phyloP scores from a whole-genome alignment of 1,284 basidiomycete species.

The Lignosus rhinocerotis region DNA sequence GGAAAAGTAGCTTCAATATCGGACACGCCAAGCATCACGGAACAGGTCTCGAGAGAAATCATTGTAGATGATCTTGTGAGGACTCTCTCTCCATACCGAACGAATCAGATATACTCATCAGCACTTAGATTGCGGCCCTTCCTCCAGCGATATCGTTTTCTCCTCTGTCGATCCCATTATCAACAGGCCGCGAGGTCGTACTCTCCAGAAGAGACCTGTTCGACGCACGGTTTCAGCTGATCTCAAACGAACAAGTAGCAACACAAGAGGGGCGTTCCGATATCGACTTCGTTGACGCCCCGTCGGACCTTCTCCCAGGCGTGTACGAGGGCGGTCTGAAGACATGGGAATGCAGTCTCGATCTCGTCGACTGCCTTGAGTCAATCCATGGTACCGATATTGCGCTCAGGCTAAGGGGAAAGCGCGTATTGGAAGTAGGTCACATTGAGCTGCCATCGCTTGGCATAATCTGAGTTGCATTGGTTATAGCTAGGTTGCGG shows the following conservation, averaged over 20 bases:
- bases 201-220: slow-evolving; percentile 86
- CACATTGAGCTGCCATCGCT: not conserved
- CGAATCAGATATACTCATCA: not conserved
- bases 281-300: slow-evolving; percentile 70
- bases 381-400: slow-evolving; percentile 30
- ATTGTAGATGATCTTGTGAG: slow-evolving; percentile 38
- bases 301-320: slow-evolving; percentile 89
- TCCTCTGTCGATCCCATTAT: slow-evolving; percentile 45
- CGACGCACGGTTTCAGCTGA: slow-evolving; percentile 91
- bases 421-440: slow-evolving; percentile 65
- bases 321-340: slow-evolving; percentile 97
- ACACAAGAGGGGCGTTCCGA: slow-evolving; percentile 30
- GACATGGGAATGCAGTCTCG: slow-evolving; percentile 96
- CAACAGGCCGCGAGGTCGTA: slow-evolving; percentile 36
- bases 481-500: slow-evolving; percentile 83
- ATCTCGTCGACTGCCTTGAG: slow-evolving; percentile 70
- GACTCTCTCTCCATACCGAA: not conserved
- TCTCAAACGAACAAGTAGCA: slow-evolving; percentile 46
- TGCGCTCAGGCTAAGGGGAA: slow-evolving; percentile 37
- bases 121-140: slow-evolving; percentile 49
- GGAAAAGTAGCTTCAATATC: not conserved
- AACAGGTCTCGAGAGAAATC: slow-evolving; percentile 35
- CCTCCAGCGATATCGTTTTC: slow-evolving; percentile 65
- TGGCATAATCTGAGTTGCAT: not conserved
- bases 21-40: not conserved